Evolutionary conservation across 1,284 basidiomycete genomes (phyloP), one percentile per base, ranked within the genome.

Genomic region (Termitomyces sp.): DNA sequence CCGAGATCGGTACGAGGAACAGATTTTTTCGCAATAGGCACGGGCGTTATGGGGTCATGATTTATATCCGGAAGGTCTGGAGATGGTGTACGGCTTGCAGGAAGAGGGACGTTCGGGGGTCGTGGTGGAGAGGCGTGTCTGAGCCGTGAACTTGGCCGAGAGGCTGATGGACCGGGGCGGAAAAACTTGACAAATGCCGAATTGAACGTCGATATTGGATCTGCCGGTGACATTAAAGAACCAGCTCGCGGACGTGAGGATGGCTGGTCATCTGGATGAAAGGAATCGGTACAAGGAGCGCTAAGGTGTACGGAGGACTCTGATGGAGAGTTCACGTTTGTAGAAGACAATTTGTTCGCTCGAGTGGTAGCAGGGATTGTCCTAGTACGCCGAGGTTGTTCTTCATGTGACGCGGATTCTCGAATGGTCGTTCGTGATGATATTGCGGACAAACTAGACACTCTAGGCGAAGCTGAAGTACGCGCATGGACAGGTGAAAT

Each of bases 61-160:
- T 63, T 62, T 13, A 71, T 56, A 52, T 69, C 69, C 0, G 78
- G 79, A 21, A 83, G 65, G 30, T 80, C 79, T 2, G 84, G 83
- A 36, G 82, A 84, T 10, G 81, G 76, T 2, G 79, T 80, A 53
- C 71, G 73, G 54, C 62, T 76, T n/a, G 26, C 33, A 24, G 54
- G 55, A 30, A 58, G 43, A 19, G 53, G 54, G 21, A 43, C 19
- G 40, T 36, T 28, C 1, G n/a, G 13, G 2, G 55, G 31, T 12
- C 36, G 40, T 8, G 40, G 58, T 5, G 58, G 50, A 13, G 57
- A 49, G 5, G 58, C 51, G 57, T 55, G 3, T 62, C 62, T 26
- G 65, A 66, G 31, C 53, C 55, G 8, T 9, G 53, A 38, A 43
- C 33, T 34, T 19, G 67, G 61, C 28, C 63, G 63, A 17, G 67